Percentiles rank a stretch among this genome's conserved stretches.
phyloP scores from a whole-genome alignment of 192 early-diverging fungal genomes.

The Coemansia sp. region DNA sequence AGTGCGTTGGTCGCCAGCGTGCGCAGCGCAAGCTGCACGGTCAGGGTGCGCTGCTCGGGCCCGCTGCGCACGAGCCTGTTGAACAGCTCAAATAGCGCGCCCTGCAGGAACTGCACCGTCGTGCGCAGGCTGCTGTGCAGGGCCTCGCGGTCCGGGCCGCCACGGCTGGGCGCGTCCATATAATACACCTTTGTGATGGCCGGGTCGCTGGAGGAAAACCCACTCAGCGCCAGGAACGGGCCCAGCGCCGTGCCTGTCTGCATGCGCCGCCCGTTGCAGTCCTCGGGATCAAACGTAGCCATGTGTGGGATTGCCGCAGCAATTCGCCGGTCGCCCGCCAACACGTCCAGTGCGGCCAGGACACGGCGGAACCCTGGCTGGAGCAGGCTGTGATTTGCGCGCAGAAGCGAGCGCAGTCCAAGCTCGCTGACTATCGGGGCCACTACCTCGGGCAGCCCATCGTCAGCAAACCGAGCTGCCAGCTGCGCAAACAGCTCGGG shows the following conservation, averaged over 20 bases:
- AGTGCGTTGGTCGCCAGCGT: constrained; percentile 60
- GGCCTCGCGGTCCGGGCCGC: constrained; percentile 48
- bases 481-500: constrained; percentile 15
- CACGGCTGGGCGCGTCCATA: constrained; percentile 51
- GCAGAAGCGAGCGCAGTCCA: constrained; percentile 16
- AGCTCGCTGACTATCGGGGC: constrained; percentile 26
- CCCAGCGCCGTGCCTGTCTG: constrained; percentile 39
- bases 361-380: constrained; percentile 42
- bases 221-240: constrained; percentile 34
- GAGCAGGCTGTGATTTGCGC: constrained; percentile 29
- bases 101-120: constrained; percentile 54
- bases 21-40: constrained; percentile 63
- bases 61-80: constrained; percentile 65
- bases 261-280: constrained; percentile 23
- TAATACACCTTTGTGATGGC: constrained; percentile 24
- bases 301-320: constrained; percentile 25
- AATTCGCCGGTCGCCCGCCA: constrained; percentile 15
- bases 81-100: constrained; percentile 47
- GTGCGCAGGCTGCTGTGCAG: constrained; percentile 55
- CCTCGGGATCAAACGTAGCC: constrained; percentile 28
- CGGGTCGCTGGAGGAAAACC: constrained; percentile 25
- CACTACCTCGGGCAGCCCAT: constrained; percentile 31
- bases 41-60: constrained; percentile 50
- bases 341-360: constrained; percentile 24
- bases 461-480: constrained; percentile 20